Evolutionary conservation across 176 grass and related monocot species (phyloP).

Genomic region (Oryza nivara): DNA sequence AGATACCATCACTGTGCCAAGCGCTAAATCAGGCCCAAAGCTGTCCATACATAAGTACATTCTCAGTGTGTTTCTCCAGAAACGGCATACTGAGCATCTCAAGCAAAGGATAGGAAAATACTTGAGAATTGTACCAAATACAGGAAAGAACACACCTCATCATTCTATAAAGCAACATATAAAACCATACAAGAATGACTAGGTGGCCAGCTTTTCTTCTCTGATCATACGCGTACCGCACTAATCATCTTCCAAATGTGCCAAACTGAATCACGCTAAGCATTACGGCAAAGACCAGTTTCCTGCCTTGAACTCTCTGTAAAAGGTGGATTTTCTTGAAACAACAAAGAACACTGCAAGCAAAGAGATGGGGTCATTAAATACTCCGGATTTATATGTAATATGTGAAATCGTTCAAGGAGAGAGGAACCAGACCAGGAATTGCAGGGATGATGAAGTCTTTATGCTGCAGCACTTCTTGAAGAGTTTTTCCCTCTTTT

Average conservation of each 20-base stretch:
- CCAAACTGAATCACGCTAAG: not conserved
- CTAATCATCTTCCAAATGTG: not conserved
- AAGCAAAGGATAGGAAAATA: not conserved
- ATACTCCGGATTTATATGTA: not conserved
- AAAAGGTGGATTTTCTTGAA: conserved; percentile 79
- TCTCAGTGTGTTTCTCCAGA: not conserved
- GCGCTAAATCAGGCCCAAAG: not conserved
- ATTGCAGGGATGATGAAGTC: conserved; percentile 70
- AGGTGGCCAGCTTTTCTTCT: not conserved
- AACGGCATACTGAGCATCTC: not conserved
- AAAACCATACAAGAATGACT: not conserved
- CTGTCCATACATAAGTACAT: not conserved
- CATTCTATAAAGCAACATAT: not conserved
- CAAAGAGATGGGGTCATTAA: not conserved
- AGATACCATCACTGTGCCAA: not conserved
- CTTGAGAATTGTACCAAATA: not conserved
- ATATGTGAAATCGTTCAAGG: not conserved
- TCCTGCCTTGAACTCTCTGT: conserved; percentile 71
- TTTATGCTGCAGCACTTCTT: conserved; percentile 64
- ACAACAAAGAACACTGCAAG: conserved; percentile 89
- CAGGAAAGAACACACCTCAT: not conserved
- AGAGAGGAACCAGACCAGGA: conserved; percentile 62
- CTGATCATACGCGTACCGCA: not conserved
- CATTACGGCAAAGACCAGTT: conserved; percentile 79
- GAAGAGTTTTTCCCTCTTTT: conserved; percentile 74